Percentiles rank a stretch among this genome's conserved stretches.
phyloP scores from a whole-genome alignment of 345 rosid genomes.

The Diplotaxis tenuifolia region DNA sequence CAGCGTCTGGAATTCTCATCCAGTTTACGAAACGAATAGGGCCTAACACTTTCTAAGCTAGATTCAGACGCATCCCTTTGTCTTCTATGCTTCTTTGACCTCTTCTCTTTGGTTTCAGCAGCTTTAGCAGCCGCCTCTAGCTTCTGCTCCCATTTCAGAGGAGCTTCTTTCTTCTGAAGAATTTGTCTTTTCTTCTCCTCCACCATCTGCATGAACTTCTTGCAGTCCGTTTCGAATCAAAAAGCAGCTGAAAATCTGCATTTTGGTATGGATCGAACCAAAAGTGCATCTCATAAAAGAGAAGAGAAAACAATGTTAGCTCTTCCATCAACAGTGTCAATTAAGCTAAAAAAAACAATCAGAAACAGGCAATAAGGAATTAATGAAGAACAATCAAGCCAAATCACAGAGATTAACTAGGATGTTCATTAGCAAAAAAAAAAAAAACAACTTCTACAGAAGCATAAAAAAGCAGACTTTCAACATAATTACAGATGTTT shows the following conservation, averaged over 20 bases:
- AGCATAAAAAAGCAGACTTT: background rate
- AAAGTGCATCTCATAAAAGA: slow-evolving; percentile 96
- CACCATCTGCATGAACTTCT: slow-evolving; percentile 89
- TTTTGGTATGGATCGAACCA: slow-evolving; percentile 71
- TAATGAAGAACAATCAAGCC: background rate
- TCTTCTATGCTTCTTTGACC: slow-evolving; percentile 65
- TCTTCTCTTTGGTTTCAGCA: slow-evolving; percentile 61
- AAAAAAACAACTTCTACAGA: background rate
- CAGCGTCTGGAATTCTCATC: too few relatives aligned
- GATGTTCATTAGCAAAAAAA: background rate
- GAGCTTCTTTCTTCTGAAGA: slow-evolving; percentile 82
- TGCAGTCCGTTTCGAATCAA: slow-evolving; percentile 77
- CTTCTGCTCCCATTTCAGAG: slow-evolving; percentile 94
- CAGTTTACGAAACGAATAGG: too few relatives aligned
- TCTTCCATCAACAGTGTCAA: slow-evolving; percentile 41
- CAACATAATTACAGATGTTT: background rate
- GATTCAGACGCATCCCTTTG: slow-evolving; percentile 46
- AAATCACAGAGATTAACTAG: background rate
- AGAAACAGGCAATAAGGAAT: background rate
- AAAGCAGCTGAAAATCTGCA: slow-evolving; percentile 80
- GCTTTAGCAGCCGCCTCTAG: slow-evolving; percentile 84
- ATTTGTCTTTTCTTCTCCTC: slow-evolving; percentile 89
- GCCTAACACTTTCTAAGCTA: slow-evolving; percentile 45
- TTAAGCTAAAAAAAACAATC: background rate
- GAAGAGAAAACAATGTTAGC: slow-evolving; percentile 87